A percentile compares a stretch with the other conserved stretches of the same genome.
Evolutionary conservation across 1,284 basidiomycete genomes (phyloP).

Genomic region (Ustilago shanxiensis): DNA sequence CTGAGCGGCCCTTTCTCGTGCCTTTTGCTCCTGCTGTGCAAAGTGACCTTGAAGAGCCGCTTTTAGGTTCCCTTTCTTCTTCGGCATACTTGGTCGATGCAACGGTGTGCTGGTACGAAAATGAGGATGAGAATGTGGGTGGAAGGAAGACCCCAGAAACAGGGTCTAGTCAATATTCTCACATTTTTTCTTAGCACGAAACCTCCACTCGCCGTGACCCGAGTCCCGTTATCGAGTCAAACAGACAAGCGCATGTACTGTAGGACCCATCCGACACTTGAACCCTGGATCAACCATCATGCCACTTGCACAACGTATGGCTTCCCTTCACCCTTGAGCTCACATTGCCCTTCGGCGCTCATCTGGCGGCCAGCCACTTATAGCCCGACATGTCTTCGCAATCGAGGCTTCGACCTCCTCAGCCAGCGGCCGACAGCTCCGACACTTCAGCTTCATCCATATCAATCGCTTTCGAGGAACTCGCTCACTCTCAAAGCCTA

Average conservation of each 20-base stretch:
- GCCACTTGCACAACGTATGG: neutral
- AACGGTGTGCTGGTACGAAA: neutral
- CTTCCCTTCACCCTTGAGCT: neutral
- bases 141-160: neutral
- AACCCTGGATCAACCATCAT: neutral
- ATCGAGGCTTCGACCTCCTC: neutral
- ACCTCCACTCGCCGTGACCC: conserved; percentile 4
- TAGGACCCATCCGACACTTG: neutral
- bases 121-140: neutral
- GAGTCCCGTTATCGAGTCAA: neutral
- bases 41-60: conserved; percentile 50
- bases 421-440: conserved; percentile 13
- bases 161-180: neutral
- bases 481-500: conserved; percentile 14
- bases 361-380: neutral
- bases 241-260: neutral
- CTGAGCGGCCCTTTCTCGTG: conserved; percentile 38
- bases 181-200: neutral
- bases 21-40: conserved; percentile 40
- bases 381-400: conserved; percentile 10
- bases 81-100: conserved; percentile 38
- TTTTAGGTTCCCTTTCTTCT: conserved; percentile 59
- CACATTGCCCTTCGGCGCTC: conserved; percentile 6
- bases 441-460: conserved; percentile 26
- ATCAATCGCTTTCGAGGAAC: conserved; percentile 24